These are phyloP conservation scores for Polyplosphaeria fusca DNA, from an alignment of 495 filamentous ascomycete genomes.

Conservation along the genomic window DNA sequence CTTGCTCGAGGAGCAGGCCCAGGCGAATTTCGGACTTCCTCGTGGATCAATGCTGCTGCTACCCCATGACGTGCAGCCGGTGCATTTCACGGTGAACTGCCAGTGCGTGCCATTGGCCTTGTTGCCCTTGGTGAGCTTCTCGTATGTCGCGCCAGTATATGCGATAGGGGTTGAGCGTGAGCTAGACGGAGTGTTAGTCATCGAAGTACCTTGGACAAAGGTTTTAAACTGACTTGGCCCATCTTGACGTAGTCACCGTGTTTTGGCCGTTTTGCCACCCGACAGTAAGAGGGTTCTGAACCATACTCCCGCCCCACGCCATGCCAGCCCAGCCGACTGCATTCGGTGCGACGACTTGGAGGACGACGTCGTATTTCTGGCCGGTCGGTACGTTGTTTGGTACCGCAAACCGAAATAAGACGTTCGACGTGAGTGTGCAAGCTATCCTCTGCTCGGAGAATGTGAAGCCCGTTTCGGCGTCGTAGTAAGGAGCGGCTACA, in stretches of 20 bases:
- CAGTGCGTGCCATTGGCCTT: slow-evolving; percentile 26
- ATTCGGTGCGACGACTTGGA: slow-evolving; percentile 47
- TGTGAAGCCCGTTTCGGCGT: slow-evolving; percentile 51
- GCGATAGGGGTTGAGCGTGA: slow-evolving; percentile 11
- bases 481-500: slow-evolving; percentile 23
- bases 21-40: slow-evolving; percentile 12
- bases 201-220: too few relatives aligned
- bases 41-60: slow-evolving; percentile 13
- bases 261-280: slow-evolving; percentile 47
- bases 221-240: slow-evolving; percentile 44
- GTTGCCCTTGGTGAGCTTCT: slow-evolving; percentile 16
- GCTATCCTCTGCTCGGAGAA: slow-evolving; percentile 45
- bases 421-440: slow-evolving; percentile 42
- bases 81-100: slow-evolving; percentile 26
- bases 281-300: slow-evolving; percentile 49
- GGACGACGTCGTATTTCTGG: slow-evolving; percentile 47
- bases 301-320: slow-evolving; percentile 52
- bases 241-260: slow-evolving; percentile 46
- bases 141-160: slow-evolving; percentile 20
- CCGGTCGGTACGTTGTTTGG: slow-evolving; percentile 42
- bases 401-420: slow-evolving; percentile 49
- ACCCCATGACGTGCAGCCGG: slow-evolving; percentile 18
- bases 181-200: too few relatives aligned
- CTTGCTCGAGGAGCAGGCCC: slow-evolving; percentile 13
- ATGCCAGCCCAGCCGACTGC: slow-evolving; percentile 48